A percentile compares a stretch with the other conserved stretches of the same genome.
phyloP scores from a whole-genome alignment of 2,329 filamentous ascomycete genomes.

The Colletotrichum higginsianum region DNA sequence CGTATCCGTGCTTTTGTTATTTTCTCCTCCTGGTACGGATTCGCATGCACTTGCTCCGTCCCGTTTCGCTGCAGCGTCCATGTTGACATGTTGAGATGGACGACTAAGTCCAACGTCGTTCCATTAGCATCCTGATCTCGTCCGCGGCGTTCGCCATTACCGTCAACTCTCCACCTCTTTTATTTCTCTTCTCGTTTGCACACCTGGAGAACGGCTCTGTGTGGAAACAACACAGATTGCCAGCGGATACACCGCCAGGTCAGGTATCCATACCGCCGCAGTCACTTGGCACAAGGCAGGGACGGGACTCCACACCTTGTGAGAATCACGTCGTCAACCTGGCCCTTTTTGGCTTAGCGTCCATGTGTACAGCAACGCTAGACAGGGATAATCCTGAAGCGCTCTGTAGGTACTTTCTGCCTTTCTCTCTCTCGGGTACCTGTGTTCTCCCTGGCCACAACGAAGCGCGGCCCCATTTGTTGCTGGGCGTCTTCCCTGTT shows the following conservation, averaged over 20 bases:
- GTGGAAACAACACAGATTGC: neutral
- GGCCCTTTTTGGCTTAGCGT: slow-evolving; percentile 33
- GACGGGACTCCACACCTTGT: slow-evolving; percentile 30
- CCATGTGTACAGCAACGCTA: slow-evolving; percentile 44
- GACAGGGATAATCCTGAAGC: slow-evolving; percentile 47
- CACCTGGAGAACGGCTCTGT: neutral
- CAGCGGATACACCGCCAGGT: slow-evolving; percentile 34
- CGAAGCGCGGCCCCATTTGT: slow-evolving; percentile 18
- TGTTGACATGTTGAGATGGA: slow-evolving; percentile 37
- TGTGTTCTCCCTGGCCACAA: slow-evolving; percentile 12
- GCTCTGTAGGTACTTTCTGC: neutral
- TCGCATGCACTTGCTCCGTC: slow-evolving; percentile 18
- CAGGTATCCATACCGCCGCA: slow-evolving; percentile 17
- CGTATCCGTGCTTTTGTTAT: slow-evolving; percentile 25
- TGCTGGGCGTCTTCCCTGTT: slow-evolving; percentile 21
- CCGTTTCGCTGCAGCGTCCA: slow-evolving; percentile 29
- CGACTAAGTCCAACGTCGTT: slow-evolving; percentile 32
- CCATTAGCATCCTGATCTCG: neutral
- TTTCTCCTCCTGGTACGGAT: slow-evolving; percentile 3
- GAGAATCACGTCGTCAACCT: slow-evolving; percentile 35
- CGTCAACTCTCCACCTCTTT: neutral
- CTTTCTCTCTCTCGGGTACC: slow-evolving; percentile 12
- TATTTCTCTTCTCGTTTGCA: neutral
- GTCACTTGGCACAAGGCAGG: slow-evolving; percentile 37
- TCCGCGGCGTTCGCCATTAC: neutral